Evolutionary conservation across 805 yeast species (phyloP), one percentile per base, ranked within the genome.

Genomic region (Candida quercuum): DNA sequence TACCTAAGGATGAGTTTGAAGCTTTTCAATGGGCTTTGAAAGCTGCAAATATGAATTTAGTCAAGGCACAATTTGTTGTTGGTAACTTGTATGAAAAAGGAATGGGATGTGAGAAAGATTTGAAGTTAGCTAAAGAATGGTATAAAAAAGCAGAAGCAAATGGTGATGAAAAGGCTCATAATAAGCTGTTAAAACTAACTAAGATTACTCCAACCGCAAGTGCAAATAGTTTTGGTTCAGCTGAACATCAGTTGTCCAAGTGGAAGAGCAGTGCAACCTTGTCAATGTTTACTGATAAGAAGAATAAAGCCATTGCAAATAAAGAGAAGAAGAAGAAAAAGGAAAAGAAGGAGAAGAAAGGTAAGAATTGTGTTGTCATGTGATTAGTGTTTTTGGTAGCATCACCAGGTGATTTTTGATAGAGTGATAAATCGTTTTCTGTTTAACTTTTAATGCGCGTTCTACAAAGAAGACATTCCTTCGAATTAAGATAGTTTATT

Each of bases 1-100:
- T 93, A 49, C 81, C 79, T 8, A 74, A 75, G 45, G 91, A 89
- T 58, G 84, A 81, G 38, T 73, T 65, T 37, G 96, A 89, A 60
- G 94, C 97, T 1, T 91, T 81, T 58, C 93, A 86, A 51, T 93
- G 98, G 98, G 97, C 97, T 1, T 65, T 75, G 37, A 70, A 86
- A 45, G 91, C 98, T 0, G 97, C 98, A 0, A 68, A 72, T 29
- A 64, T 76, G 28, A 86, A 86, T 13, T 68, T 72, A 26, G 73
- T 86, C 6, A 86, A 86, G 58, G 98, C 95, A 2, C 95, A 87
- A 69, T 79, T 74, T 56, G 83, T 94, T 0, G 65, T 87, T 29
- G 95, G 89, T 19, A 81, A 83, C 53, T 88, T 89, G 52, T 78
- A 76, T 52, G 95, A 87, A 43, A 74, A 78, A 53, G 98, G 98